Evolutionary conservation across 345 rosid species (phyloP), one percentile per base, ranked within the genome.

Genomic region (Bruguiera sexangula): DNA sequence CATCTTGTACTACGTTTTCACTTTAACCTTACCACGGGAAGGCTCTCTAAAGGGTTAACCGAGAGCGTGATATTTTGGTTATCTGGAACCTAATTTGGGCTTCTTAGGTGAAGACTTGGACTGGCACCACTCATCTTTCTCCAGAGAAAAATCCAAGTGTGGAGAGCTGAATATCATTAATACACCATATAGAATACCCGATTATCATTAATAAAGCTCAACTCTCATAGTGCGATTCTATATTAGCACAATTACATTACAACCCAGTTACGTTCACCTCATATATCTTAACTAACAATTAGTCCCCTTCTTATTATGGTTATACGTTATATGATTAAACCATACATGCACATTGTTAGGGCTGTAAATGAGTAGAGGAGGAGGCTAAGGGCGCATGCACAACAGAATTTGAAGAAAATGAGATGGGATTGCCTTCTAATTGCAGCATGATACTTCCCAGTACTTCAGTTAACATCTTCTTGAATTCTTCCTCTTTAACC

Each of bases 381-480:
- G 96, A 82, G 9, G 83, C 73, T 6, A 89, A 87, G 15, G 98
- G 96, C 84, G 92, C 99, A 46, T 92, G 97, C 75, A 96, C 98
- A 46, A 92, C 99, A 13, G 96, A 84, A 76, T 89, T 89, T 2
- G 91, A 74, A 21, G 96, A 92, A 37, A 92, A 79, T 24, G 89
- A 75, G 46, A 96, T 83, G 20, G 94, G 89, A 67, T 64, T 85
- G 36, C 86, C 89, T 76, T 92, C 96, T 26, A 92, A 79, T 73
- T 92, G 97, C 81, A 90, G 69, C 99, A 96, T 89, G 60, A 90
- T 69, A 59, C 90, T 86, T 70, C 94, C 96, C 73, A 96, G 77
- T 66, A 90, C 78, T 78, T 86, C 98, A 0, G 82, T 74, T 79
- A 86, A 16, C 60, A 84, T 16, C 76, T 90, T 96, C 85, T 86